These are phyloP conservation scores for Suillus fuscotomentosus DNA, from an alignment of 768 basidiomycete species.

Conservation along the genomic window DNA sequence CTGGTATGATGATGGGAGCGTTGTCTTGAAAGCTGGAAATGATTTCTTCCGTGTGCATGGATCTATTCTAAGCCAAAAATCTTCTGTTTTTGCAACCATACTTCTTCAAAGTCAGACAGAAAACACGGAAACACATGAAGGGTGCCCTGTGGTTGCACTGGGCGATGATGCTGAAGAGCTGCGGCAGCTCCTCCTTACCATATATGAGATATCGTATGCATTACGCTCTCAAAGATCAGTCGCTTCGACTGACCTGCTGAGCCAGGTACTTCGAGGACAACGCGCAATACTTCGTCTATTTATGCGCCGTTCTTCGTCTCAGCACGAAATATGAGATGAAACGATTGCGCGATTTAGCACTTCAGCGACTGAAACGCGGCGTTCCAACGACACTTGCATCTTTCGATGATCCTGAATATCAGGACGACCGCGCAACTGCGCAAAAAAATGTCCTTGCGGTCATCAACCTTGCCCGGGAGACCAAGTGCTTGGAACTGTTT, in stretches of 20 bases:
- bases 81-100: not conserved
- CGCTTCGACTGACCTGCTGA: not conserved
- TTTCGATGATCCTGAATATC: not conserved
- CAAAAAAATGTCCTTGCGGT: not conserved
- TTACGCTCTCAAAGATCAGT: not conserved
- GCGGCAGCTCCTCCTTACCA: not conserved
- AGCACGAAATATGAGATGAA: not conserved
- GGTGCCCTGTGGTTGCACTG: not conserved
- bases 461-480: constrained; percentile 6
- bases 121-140: not conserved
- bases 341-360: not conserved
- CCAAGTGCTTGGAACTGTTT: not conserved
- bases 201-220: not conserved
- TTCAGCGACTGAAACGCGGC: not conserved
- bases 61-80: not conserved
- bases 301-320: not conserved
- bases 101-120: not conserved
- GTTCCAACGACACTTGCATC: not conserved
- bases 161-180: not conserved
- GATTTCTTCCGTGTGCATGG: not conserved
- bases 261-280: not conserved
- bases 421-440: not conserved
- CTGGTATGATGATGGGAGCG: not conserved
- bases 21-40: not conserved
- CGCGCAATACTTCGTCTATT: not conserved